A percentile compares a stretch with the other conserved stretches of the same genome.
Evolutionary conservation across 2,329 filamentous ascomycete genomes (phyloP).

Genomic region (Pseudopyricularia javanii): DNA sequence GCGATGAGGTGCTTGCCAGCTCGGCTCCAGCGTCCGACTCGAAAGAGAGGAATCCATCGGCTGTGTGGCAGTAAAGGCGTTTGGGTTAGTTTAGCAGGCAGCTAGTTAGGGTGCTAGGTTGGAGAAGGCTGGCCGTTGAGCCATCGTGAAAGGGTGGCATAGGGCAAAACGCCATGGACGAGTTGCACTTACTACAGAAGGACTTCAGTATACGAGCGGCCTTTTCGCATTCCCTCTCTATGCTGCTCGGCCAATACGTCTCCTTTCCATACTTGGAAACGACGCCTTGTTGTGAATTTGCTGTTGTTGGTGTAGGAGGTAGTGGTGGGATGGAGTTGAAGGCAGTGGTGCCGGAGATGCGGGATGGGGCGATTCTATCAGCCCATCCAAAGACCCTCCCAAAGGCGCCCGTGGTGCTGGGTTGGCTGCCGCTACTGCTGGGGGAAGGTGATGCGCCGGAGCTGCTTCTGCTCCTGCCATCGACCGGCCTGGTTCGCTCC

Average conservation of each 20-base stretch:
- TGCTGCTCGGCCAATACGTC: slow-evolving; percentile 39
- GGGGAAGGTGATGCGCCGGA: neutral
- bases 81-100: slow-evolving; percentile 11
- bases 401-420: neutral
- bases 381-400: slow-evolving; percentile 44
- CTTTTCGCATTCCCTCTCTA: slow-evolving; percentile 87
- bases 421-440: neutral
- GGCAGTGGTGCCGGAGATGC: slow-evolving; percentile 1
- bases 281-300: neutral
- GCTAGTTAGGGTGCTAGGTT: too few relatives aligned
- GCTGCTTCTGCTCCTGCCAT: slow-evolving; percentile 6
- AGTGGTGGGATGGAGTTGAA: neutral
- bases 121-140: neutral
- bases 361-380: slow-evolving; percentile 39
- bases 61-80: slow-evolving; percentile 16
- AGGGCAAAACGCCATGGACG: neutral
- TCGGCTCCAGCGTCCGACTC: slow-evolving; percentile 15
- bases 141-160: neutral
- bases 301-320: neutral
- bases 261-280: slow-evolving; percentile 13
- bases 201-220: slow-evolving; percentile 79
- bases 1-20: slow-evolving; percentile 12
- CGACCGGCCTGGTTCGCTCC: slow-evolving; percentile 15
- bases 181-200: slow-evolving; percentile 50
- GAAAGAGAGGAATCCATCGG: slow-evolving; percentile 42